Percentiles rank a stretch among this genome's conserved stretches.
These are phyloP conservation scores for Aschersonia sp. DNA, from an alignment of 2,329 filamentous ascomycete species.

Conservation along the genomic window DNA sequence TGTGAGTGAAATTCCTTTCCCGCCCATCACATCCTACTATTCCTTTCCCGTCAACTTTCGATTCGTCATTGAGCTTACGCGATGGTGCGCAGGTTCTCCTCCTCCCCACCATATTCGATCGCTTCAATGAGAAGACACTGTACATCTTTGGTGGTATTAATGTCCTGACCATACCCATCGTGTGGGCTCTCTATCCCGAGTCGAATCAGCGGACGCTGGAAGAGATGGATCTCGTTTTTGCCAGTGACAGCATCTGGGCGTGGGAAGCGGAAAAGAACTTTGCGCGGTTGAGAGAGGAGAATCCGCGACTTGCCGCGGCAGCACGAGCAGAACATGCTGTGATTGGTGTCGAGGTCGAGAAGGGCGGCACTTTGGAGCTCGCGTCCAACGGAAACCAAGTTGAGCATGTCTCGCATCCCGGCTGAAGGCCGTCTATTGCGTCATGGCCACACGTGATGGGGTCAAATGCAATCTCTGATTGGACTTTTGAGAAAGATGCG, in stretches of 20 bases:
- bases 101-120: conserved; percentile 45
- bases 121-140: conserved; percentile 55
- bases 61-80: background rate
- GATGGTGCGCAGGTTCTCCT: conserved; percentile 22
- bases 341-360: conserved; percentile 4
- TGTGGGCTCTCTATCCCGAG: conserved; percentile 63
- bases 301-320: conserved; percentile 26
- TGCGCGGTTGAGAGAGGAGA: conserved; percentile 44
- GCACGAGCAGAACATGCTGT: conserved; percentile 3
- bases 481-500: too few species aligned
- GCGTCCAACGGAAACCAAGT: too few species aligned
- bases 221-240: conserved; percentile 62
- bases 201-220: conserved; percentile 61
- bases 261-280: conserved; percentile 60
- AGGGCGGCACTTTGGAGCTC: background rate
- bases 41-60: background rate
- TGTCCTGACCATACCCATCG: conserved; percentile 49
- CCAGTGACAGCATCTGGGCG: conserved; percentile 49
- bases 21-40: background rate
- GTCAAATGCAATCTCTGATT: too few species aligned
- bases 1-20: conserved; percentile 30
- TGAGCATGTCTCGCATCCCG: too few species aligned
- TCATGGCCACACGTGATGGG: too few species aligned
- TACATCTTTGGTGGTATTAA: conserved; percentile 62
- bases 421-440: too few species aligned